Base-by-base conservation (phyloP, 805 yeast genomes). In the Saturnispora galanensis region DNA sequence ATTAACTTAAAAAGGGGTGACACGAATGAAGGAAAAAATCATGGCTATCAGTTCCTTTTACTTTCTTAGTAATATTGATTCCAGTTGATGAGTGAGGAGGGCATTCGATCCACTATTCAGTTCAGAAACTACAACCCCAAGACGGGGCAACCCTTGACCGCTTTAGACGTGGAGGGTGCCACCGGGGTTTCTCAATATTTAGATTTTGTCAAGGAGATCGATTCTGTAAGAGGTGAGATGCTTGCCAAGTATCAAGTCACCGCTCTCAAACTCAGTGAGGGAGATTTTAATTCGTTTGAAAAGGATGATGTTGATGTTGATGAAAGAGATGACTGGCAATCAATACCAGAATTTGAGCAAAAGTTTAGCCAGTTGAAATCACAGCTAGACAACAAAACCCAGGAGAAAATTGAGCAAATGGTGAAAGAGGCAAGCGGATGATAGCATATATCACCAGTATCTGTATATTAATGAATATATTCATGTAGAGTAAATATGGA, bases 121-220 rank as follows among this genome's bases (percentile, higher is more conserved):
- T 47, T 36, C 17, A 44, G 54, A 32, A 53, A 52, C 26, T 53
- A 46, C 33, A 49, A 52, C 33, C 46, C 47, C 3, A 18, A 31
- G 4, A 43, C 46, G 5, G 39, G 47, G 7, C 43, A 46, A n/a
- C 56, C 52, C 10, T 38, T 49, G 17, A 31, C 51, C 5, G 50
- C 55, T 1, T 33, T 44, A 10, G 48, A 50, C 13, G 10, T 46
- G 6, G 17, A 8, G 26, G 26, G 26, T 21, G 26, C 8, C 26
- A 6, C 30, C 5, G 12, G 35, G 31, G 32, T 12, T 10, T 31
- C 17, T 15, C 35, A 29, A 10, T 28, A 34, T n/a, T n/a, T 34
- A 31, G 21, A 44, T 7, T 44, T 39, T 16, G 15, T 12, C 3
- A 13, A 34, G 3, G 29, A 30, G 4, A 39, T 39, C 10, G 29